A percentile compares a stretch with the other conserved stretches of the same genome.
Evolutionary conservation across 2,329 filamentous ascomycete genomes (phyloP).

Genomic region (Tolypocladium album): DNA sequence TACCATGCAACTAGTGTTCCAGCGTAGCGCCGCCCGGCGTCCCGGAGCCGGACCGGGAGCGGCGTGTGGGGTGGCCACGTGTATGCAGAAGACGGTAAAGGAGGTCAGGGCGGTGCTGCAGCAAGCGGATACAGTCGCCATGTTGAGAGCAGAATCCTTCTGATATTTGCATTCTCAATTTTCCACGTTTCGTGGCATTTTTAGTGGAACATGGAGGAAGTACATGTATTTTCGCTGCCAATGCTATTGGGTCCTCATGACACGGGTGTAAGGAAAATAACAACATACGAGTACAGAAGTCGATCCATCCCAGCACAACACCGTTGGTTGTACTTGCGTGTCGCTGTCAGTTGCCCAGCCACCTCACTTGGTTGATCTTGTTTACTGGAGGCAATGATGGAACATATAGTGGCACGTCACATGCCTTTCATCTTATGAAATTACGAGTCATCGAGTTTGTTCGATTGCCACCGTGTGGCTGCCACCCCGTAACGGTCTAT

Average conservation of each 20-base stretch:
- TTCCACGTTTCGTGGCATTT: no score
- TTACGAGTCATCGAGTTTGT: neutral
- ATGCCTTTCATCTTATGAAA: no score
- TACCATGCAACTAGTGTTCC: constrained; percentile 18
- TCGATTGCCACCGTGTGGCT: neutral
- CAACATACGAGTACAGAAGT: neutral
- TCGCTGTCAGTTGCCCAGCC: neutral
- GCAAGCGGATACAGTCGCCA: no score
- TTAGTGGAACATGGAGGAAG: no score
- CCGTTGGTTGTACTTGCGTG: neutral
- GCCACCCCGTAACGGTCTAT: no score
- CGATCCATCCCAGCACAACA: neutral
- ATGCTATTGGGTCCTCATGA: neutral
- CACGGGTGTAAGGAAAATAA: neutral
- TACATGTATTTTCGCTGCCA: no score
- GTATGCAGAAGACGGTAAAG: no score
- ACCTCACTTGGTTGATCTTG: neutral
- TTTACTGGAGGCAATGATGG: neutral
- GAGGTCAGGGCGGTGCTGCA: no score
- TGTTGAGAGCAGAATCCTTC: no score
- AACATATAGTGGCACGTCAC: neutral
- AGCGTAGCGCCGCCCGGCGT: constrained; percentile 39
- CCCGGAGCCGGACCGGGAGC: constrained; percentile 50
- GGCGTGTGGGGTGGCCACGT: constrained; percentile 25
- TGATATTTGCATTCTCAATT: no score